These are phyloP conservation scores for Colletotrichum nymphaeae DNA, from an alignment of 2,329 filamentous ascomycete genomes.

Conservation along the genomic window DNA sequence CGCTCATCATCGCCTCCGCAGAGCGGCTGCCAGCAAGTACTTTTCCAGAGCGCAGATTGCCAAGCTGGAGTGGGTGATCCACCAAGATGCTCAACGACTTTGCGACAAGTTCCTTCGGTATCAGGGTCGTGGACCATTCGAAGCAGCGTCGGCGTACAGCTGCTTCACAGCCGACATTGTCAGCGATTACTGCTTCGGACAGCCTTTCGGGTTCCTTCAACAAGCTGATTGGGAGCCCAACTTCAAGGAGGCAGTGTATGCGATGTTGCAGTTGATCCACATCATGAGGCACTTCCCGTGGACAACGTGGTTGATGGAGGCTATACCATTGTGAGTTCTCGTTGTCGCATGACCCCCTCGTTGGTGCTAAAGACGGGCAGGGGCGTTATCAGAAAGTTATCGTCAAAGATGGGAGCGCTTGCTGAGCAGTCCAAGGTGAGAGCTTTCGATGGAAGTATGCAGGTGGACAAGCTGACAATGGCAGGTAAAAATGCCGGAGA, in stretches of 20 bases:
- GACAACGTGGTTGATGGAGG: slow-evolving; percentile 18
- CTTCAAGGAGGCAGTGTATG: slow-evolving; percentile 29
- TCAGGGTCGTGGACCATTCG: too few species aligned
- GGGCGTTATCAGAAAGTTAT: background rate
- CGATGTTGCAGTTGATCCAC: slow-evolving; percentile 32
- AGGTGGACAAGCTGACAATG: background rate
- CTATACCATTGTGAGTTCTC: slow-evolving; percentile 22
- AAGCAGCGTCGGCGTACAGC: slow-evolving; percentile 22
- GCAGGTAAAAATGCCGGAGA: slow-evolving; percentile 6
- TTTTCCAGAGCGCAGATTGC: too few species aligned
- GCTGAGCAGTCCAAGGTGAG: slow-evolving; percentile 6
- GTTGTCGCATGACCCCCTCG: too few species aligned
- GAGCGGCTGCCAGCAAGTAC: slow-evolving; percentile 30
- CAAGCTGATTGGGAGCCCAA: slow-evolving; percentile 27
- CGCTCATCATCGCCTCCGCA: slow-evolving; percentile 40
- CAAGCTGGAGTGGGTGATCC: too few species aligned
- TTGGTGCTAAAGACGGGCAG: background rate
- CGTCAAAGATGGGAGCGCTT: slow-evolving; percentile 7
- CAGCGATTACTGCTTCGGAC: slow-evolving; percentile 43
- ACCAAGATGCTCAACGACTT: too few species aligned
- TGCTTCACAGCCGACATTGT: slow-evolving; percentile 43
- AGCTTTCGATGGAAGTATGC: background rate
- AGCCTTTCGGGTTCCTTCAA: slow-evolving; percentile 32
- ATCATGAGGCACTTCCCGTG: slow-evolving; percentile 31
- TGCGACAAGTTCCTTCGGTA: too few species aligned